Percentiles rank a stretch among this genome's conserved stretches.
These are phyloP conservation scores for Penicillium sp. DNA, from an alignment of 2,329 filamentous ascomycete genomes.

Conservation along the genomic window DNA sequence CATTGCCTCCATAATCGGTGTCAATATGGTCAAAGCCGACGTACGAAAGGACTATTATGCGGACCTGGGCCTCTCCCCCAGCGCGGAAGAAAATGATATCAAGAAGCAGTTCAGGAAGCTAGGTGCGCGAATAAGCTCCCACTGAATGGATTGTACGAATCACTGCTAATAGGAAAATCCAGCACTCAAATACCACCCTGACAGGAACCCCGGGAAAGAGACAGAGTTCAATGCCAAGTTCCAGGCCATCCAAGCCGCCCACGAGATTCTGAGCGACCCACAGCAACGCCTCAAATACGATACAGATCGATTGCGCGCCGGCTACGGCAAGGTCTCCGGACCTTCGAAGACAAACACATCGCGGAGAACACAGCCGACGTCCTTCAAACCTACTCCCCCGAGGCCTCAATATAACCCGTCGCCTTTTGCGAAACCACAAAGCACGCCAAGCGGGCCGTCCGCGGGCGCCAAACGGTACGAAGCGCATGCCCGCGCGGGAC, in stretches of 20 bases:
- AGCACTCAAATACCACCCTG: constrained; percentile 86
- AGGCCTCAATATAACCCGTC: constrained; percentile 25
- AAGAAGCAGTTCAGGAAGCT: constrained; percentile 87
- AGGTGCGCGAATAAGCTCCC: constrained; percentile 54
- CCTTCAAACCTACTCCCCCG: constrained; percentile 23
- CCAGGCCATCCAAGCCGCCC: constrained; percentile 81
- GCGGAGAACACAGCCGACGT: constrained; percentile 33
- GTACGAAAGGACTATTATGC: constrained; percentile 79
- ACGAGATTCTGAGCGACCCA: constrained; percentile 73
- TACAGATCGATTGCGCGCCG: constrained; percentile 60
- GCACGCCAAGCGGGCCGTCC: constrained; percentile 38
- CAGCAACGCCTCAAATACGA: constrained; percentile 65
- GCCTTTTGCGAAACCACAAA: constrained; percentile 23
- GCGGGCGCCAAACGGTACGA: constrained; percentile 46
- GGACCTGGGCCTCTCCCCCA: constrained; percentile 73
- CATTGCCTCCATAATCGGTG: constrained; percentile 10
- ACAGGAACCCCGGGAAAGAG: constrained; percentile 84
- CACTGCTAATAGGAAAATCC: not conserved
- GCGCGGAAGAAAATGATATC: constrained; percentile 73
- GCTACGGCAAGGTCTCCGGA: constrained; percentile 42
- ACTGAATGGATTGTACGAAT: constrained; percentile 10
- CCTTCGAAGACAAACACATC: constrained; percentile 33
- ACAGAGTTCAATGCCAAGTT: constrained; percentile 80
- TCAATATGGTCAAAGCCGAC: constrained; percentile 70
- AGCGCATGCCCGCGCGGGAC: constrained; percentile 45